A percentile compares a stretch with the other conserved stretches of the same genome.
Evolutionary conservation across 176 grass and related monocot species (phyloP).

Genomic region (Typha latifolia): DNA sequence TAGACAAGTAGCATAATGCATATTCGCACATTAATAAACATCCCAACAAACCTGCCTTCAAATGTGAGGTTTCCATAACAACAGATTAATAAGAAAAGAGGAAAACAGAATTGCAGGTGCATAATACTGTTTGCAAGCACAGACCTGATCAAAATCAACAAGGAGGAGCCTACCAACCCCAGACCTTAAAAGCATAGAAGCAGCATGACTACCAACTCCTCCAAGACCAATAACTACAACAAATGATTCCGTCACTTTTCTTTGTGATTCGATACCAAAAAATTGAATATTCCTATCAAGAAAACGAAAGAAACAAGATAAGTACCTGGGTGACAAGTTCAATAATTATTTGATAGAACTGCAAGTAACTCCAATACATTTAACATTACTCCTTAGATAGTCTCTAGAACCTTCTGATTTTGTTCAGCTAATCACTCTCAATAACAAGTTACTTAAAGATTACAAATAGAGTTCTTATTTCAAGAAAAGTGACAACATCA

Average conservation of each 20-base stretch:
- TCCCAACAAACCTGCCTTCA: background rate
- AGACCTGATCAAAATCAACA: conserved; percentile 98
- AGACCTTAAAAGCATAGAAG: conserved; percentile 91
- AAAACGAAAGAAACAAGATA: conserved; percentile 3
- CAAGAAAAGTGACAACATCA: too few species aligned
- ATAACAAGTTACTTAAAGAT: too few species aligned
- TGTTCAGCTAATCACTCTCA: too few species aligned
- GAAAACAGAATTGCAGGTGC: background rate
- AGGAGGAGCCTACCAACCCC: conserved; percentile 75
- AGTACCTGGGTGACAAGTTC: background rate
- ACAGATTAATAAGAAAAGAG: background rate
- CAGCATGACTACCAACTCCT: conserved; percentile 92
- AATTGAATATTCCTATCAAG: conserved; percentile 84
- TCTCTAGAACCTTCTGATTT: too few species aligned
- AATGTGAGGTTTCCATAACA: conserved; percentile 11
- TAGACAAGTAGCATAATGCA: too few species aligned
- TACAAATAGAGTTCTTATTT: too few species aligned
- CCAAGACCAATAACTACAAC: conserved; percentile 87
- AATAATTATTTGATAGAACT: too few species aligned
- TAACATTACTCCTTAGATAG: too few species aligned
- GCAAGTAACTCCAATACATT: too few species aligned
- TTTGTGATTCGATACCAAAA: conserved; percentile 78
- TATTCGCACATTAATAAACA: too few species aligned
- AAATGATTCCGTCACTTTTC: conserved; percentile 67
- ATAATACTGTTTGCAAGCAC: background rate